Conservation (phyloP, 805 yeast genomes). For the Candida lessepsii region DNA sequence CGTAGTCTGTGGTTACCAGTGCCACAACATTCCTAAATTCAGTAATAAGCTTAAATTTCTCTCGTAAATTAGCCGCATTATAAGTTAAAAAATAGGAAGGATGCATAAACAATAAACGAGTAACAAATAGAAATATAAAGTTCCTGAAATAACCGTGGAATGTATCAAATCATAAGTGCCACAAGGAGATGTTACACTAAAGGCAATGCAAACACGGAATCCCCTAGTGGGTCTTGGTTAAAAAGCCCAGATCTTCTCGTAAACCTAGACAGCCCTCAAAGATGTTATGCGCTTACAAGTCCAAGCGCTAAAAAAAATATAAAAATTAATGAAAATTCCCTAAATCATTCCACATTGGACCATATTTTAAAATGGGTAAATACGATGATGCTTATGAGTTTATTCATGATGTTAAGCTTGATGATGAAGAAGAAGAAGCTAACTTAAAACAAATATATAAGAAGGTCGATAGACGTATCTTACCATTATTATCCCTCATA, state of each 20-base stretch:
- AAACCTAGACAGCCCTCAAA: slow-evolving; percentile 3
- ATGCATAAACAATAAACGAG: no score
- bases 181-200: no score
- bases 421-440: slow-evolving; percentile 4
- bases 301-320: background rate
- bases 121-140: no score
- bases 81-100: no score
- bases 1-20: no score
- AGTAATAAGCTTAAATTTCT: no score
- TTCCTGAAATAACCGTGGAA: no score
- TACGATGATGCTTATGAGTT: slow-evolving; percentile 25
- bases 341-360: background rate
- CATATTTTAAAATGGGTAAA: slow-evolving; percentile 11
- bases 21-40: no score
- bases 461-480: slow-evolving; percentile 48
- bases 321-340: background rate
- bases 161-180: no score
- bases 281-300: slow-evolving; percentile 10
- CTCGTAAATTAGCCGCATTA: no score
- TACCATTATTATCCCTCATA: slow-evolving; percentile 51
- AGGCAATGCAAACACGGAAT: no score
- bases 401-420: slow-evolving; percentile 11
- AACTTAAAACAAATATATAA: slow-evolving; percentile 15
- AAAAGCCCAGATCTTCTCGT: background rate
- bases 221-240: no score